Percentiles rank a stretch among this genome's conserved stretches.
These are phyloP conservation scores for Rostrohypoxylon terebratum DNA, from an alignment of 495 filamentous ascomycete species.

Conservation along the genomic window DNA sequence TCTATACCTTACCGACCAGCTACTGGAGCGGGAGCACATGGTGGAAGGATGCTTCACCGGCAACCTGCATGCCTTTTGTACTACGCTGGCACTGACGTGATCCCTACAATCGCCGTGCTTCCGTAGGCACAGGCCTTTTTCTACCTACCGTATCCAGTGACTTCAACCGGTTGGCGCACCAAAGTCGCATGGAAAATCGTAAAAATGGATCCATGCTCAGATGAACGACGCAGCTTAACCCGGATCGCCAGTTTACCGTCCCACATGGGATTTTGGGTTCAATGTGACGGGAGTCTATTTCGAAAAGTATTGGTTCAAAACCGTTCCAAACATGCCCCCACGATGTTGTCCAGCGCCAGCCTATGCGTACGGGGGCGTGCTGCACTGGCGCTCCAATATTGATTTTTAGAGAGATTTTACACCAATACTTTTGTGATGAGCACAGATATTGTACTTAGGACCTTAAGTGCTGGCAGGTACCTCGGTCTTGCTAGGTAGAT, in stretches of 20 bases:
- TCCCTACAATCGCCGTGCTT: conserved; percentile 35
- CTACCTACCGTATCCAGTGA: background rate
- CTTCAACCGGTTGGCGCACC: conserved; percentile 32
- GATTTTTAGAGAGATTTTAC: conserved; percentile 18
- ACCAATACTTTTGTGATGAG: conserved; percentile 6
- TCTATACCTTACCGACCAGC: conserved; percentile 17
- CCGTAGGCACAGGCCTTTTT: conserved; percentile 12
- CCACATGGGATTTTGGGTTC: conserved; percentile 17
- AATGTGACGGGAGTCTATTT: background rate
- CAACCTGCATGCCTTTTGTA: conserved; percentile 36
- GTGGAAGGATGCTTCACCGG: conserved; percentile 32
- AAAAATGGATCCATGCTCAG: conserved; percentile 33
- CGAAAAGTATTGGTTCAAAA: conserved; percentile 11
- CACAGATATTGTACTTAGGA: background rate
- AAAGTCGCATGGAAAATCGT: conserved; percentile 39
- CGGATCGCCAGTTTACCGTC: conserved; percentile 29
- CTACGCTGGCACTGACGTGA: conserved; percentile 27
- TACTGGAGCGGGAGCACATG: conserved; percentile 21
- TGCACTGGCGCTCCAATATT: conserved; percentile 9
- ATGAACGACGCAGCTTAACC: conserved; percentile 30
- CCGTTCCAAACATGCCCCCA: conserved; percentile 8
- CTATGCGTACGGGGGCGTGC: conserved; percentile 21
- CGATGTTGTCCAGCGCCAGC: conserved; percentile 6
- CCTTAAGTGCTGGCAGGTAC: conserved; percentile 15
- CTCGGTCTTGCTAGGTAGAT: conserved; percentile 3